Evolutionary conservation across 805 yeast genomes (phyloP), one percentile per base, ranked within the genome.

Genomic region (Monosporozyma aquatica): DNA sequence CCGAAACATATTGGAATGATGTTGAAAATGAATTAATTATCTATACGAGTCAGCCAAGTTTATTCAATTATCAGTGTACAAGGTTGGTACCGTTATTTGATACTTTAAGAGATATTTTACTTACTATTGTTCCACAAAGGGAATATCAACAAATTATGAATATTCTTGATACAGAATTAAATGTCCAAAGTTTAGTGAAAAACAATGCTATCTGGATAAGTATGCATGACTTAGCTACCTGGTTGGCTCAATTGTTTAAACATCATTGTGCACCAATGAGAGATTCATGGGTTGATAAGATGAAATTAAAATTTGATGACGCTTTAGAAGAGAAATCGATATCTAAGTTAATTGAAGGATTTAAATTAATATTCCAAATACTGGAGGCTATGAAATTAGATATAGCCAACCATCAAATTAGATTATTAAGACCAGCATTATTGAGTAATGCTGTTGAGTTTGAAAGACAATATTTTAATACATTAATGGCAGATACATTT

Each of bases 241-340:
- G 94, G 90, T 70, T 89, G 33, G 77, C 86, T 2, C 69, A 72
- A 25, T 75, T 87, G 25, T 81, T 90, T 64, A 86, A 87, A 64
- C 77, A 80, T 41, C 95, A 86, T 59, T 87, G 96, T 65, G 95
- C 96, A 6, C 97, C 97, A 47, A 87, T 87, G 94, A 75, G 97
- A 58, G 95, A 86, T 62, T 66, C 76, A 32, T 82, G 92, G 87
- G 95, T 89, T 28, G 84, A 78, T 52, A 85, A 81, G 53, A 85
- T 89, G 92, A 75, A 76, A 38, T 53, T 59, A 10, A 74, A 74
- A 51, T 78, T 84, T 53, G 70, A 54, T 37, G 56, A 59, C 40
- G 69, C 69, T 13, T 69, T 68, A 46, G 50, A 55, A n/a, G 69
- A 68, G 26, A 62, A 66, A 43, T 68, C 76, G n/a, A 61, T 72